Evolutionary conservation across 169 alveolate species (phyloP).

Genomic region (Eimeria maxima): DNA sequence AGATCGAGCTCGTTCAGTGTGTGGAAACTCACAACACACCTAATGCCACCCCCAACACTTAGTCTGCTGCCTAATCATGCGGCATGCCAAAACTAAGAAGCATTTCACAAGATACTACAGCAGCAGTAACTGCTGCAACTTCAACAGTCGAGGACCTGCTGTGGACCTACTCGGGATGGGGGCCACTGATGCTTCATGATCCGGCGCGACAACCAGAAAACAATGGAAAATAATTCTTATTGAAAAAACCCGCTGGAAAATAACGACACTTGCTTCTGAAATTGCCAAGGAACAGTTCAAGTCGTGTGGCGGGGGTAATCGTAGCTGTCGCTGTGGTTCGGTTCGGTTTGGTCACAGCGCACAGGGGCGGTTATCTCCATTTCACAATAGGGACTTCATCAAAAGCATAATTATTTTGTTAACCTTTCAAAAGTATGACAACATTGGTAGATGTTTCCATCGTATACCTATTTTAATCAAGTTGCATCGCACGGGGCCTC

Average conservation of each 20-base stretch:
- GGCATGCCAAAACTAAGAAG: not conserved
- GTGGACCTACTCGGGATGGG: slow-evolving; percentile 34
- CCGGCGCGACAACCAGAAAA: not conserved
- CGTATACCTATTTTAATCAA: not conserved
- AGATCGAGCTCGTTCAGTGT: not conserved
- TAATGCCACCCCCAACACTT: not conserved
- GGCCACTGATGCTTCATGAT: slow-evolving; percentile 14
- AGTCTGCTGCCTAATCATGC: not conserved
- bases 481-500: not conserved
- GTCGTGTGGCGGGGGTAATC: not conserved
- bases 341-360: slow-evolving; percentile 5
- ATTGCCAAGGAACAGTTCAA: not conserved
- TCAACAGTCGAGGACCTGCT: not conserved
- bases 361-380: not conserved
- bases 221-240: not conserved
- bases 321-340: not conserved
- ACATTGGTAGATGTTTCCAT: not conserved
- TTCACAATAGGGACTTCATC: not conserved
- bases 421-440: not conserved
- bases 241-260: not conserved
- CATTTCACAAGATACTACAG: not conserved
- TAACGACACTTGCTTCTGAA: not conserved
- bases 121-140: not conserved
- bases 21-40: slow-evolving; percentile 14
- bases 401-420: not conserved